Evolutionary conservation across 2,329 filamentous ascomycete genomes (phyloP).

Genomic region (Thermochaetoides dissita): DNA sequence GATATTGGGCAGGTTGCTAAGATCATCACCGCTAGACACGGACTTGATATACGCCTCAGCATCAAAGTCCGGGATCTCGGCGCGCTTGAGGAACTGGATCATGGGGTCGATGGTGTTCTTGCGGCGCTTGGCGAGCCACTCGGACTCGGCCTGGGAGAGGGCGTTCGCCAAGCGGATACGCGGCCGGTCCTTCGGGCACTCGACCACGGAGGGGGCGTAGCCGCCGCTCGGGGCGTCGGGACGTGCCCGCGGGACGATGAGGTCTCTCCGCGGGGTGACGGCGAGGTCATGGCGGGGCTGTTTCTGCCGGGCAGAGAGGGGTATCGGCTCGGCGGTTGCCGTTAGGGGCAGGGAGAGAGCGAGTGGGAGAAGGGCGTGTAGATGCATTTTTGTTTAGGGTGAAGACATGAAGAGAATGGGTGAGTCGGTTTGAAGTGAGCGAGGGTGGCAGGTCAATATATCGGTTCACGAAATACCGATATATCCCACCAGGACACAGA

Average conservation of each 20-base stretch:
- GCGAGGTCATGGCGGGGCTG: constrained; percentile 1
- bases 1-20: constrained; percentile 38
- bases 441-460: neutral
- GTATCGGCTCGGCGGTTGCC: constrained; percentile 10
- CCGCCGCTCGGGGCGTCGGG: constrained; percentile 34
- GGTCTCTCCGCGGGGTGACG: too few relatives aligned
- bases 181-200: constrained; percentile 58
- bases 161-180: constrained; percentile 47
- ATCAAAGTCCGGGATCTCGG: constrained; percentile 68
- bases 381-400: constrained; percentile 6
- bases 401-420: neutral
- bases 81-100: constrained; percentile 54
- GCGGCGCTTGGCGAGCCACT: constrained; percentile 61
- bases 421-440: neutral
- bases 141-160: constrained; percentile 55
- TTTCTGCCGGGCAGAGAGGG: neutral
- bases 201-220: constrained; percentile 55
- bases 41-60: constrained; percentile 56
- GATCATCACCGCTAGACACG: constrained; percentile 43
- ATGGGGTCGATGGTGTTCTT: constrained; percentile 64
- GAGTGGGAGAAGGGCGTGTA: constrained; percentile 6
- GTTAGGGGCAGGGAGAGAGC: constrained; percentile 3
- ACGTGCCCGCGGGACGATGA: constrained; percentile 19
- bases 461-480: too few relatives aligned
- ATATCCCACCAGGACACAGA: too few relatives aligned